Conservation (phyloP, 305 asterid species). For the Fraxinus floribunda region DNA sequence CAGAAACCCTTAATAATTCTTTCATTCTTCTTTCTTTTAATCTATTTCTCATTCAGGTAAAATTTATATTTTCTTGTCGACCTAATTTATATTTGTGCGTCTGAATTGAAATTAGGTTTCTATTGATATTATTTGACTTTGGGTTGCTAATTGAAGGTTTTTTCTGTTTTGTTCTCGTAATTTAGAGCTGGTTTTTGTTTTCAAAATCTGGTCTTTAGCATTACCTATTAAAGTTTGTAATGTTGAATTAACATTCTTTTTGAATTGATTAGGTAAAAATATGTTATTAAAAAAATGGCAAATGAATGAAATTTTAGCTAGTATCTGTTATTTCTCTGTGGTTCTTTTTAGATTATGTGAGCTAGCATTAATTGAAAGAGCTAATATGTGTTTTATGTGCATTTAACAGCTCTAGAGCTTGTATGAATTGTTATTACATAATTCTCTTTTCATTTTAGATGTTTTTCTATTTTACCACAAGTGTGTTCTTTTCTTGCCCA, state of each 20-base stretch:
- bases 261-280: neutral
- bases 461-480: slow-evolving; percentile 11
- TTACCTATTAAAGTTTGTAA: slow-evolving; percentile 2
- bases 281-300: neutral
- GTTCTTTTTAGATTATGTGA: neutral
- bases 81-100: slow-evolving; percentile 17
- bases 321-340: neutral
- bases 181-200: slow-evolving; percentile 1
- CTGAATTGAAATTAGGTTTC: neutral
- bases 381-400: neutral
- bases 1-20: neutral
- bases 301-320: neutral
- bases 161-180: slow-evolving; percentile 12
- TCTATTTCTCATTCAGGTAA: slow-evolving; percentile 25
- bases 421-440: neutral
- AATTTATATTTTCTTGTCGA: slow-evolving; percentile 17
- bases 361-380: neutral
- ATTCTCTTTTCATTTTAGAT: neutral
- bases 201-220: slow-evolving; percentile 2
- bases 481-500: slow-evolving; percentile 22
- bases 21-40: slow-evolving; percentile 4
- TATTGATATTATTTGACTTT: neutral
- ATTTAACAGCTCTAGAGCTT: slow-evolving; percentile 18
- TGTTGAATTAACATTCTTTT: neutral
- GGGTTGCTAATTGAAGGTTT: slow-evolving; percentile 8